Conservation (phyloP, 305 asterid species). For the Rubia tinctorum region DNA sequence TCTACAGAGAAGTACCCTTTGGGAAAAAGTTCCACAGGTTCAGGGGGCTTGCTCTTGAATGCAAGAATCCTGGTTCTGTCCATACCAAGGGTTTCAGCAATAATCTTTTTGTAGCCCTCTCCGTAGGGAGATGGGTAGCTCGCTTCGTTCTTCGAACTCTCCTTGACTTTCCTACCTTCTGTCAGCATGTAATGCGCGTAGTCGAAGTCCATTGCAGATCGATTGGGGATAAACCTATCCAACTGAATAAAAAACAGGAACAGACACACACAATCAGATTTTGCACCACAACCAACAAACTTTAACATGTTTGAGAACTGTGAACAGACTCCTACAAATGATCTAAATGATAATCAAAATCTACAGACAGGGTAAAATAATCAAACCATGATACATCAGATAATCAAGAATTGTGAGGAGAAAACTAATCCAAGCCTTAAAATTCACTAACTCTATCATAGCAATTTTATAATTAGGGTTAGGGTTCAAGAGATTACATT, state of each 20-base stretch:
- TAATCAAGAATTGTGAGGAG: neutral
- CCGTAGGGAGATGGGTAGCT: constrained; percentile 49
- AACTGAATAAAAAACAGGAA: constrained; percentile 32
- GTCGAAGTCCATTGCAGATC: constrained; percentile 92
- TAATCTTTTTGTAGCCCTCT: constrained; percentile 81
- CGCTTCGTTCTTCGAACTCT: constrained; percentile 39
- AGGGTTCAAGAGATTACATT: constrained; percentile 41
- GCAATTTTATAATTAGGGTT: neutral
- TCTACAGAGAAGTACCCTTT: constrained; percentile 29
- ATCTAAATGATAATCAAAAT: neutral
- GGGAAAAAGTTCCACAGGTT: constrained; percentile 59
- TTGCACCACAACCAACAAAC: neutral
- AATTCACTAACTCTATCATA: neutral
- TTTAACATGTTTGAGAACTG: neutral
- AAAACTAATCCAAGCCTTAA: neutral
- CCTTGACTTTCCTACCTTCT: constrained; percentile 77
- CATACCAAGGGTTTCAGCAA: constrained; percentile 85
- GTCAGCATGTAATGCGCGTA: constrained; percentile 88
- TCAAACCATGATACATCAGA: neutral
- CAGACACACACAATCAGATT: neutral
- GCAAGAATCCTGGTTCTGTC: constrained; percentile 76
- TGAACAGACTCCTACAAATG: neutral
- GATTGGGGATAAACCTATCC: constrained; percentile 92
- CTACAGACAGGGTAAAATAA: neutral
- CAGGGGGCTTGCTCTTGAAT: constrained; percentile 83